A percentile compares a stretch with the other conserved stretches of the same genome.
phyloP scores from a whole-genome alignment of 306 rosid genomes.

The Fragaria ananassa region DNA sequence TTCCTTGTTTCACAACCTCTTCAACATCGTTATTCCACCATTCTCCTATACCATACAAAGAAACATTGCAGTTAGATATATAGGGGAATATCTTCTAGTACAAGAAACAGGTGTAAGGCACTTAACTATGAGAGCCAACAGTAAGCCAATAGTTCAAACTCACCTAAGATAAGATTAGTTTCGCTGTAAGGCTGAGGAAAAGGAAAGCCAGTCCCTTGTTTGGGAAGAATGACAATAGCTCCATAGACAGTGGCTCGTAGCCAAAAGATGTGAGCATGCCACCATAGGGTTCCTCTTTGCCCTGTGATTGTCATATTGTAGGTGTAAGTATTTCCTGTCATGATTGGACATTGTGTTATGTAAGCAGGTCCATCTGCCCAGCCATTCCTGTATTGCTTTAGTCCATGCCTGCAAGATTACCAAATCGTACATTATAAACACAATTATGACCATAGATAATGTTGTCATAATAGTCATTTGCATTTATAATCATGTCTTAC shows the following conservation, averaged over 20 bases:
- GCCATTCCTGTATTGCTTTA: slow-evolving; percentile 33
- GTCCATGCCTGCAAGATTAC: slow-evolving; percentile 27
- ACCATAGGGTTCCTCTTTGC: slow-evolving; percentile 37
- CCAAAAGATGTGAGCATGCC: slow-evolving; percentile 44
- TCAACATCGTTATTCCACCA: slow-evolving; percentile 41
- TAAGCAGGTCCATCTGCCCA: slow-evolving; percentile 46
- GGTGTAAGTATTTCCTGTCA: slow-evolving; percentile 30
- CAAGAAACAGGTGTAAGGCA: background rate
- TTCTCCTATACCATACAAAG: slow-evolving; percentile 23
- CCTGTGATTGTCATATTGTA: slow-evolving; percentile 29
- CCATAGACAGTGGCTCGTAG: slow-evolving; percentile 36
- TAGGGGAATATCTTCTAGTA: background rate
- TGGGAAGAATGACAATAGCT: slow-evolving; percentile 33
- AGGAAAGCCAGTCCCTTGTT: slow-evolving; percentile 25
- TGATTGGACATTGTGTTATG: slow-evolving; percentile 34
- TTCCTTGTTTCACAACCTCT: slow-evolving; percentile 27
- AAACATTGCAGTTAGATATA: background rate
- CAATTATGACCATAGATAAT: background rate
- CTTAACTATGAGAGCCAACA: too few species aligned
- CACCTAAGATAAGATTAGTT: slow-evolving; percentile 28
- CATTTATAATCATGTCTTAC: background rate
- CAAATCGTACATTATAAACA: background rate
- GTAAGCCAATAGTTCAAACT: background rate
- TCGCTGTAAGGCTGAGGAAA: slow-evolving; percentile 37
- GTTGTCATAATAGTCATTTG: background rate